Conservation (phyloP, 2,329 filamentous ascomycete species). For the Ilyonectria mors-panacis region DNA sequence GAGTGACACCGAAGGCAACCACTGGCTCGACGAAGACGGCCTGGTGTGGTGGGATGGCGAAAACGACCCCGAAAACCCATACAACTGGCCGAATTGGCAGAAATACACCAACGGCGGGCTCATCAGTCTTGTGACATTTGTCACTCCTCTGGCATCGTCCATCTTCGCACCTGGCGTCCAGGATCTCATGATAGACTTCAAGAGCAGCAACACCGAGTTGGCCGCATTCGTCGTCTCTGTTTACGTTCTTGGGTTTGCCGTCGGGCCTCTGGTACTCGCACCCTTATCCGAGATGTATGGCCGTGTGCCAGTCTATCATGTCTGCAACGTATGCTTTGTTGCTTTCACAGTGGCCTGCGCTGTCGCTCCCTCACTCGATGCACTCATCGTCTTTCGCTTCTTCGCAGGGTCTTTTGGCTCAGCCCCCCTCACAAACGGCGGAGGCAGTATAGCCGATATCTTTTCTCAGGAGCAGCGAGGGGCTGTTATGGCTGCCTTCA, state of each 20-base stretch:
- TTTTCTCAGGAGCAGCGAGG: constrained; percentile 52
- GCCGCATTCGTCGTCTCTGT: constrained; percentile 51
- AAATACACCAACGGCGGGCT: constrained; percentile 52
- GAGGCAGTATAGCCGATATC: constrained; percentile 62
- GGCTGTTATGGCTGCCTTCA: constrained; percentile 68
- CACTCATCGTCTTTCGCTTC: constrained; percentile 65
- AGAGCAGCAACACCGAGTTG: constrained; percentile 44
- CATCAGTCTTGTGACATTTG: constrained; percentile 52
- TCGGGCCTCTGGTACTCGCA: constrained; percentile 64
- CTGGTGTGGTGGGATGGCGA: constrained; percentile 72
- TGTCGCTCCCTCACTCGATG: constrained; percentile 54
- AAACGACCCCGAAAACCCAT: constrained; percentile 73
- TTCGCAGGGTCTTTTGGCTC: constrained; percentile 67
- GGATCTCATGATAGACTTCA: constrained; percentile 71
- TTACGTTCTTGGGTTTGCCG: constrained; percentile 68
- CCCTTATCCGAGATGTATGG: constrained; percentile 66
- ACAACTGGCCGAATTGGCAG: constrained; percentile 72
- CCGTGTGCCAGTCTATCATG: constrained; percentile 59
- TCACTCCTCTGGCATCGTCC: constrained; percentile 59
- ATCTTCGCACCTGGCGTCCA: constrained; percentile 77
- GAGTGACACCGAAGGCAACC: background rate
- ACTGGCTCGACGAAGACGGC: constrained; percentile 6
- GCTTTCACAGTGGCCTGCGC: constrained; percentile 57
- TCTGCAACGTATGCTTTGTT: constrained; percentile 57
- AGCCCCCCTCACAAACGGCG: constrained; percentile 68